phyloP scores from a whole-genome alignment of 306 rosid species.

The Inga laurina region DNA sequence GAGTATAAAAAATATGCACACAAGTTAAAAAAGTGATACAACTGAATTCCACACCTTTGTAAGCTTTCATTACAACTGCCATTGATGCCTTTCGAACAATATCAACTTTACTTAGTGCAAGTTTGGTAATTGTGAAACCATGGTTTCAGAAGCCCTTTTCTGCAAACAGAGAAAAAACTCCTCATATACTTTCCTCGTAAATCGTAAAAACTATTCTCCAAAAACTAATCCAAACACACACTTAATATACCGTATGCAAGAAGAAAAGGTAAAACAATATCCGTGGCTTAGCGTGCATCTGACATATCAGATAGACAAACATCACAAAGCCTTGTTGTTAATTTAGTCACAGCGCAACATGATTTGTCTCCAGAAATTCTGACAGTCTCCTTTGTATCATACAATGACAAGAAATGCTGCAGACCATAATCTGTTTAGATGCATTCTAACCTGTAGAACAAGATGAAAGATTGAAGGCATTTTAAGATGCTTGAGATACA shows the following conservation, averaged over 20 bases:
- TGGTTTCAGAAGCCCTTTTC: too few species aligned
- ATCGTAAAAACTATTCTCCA: too few species aligned
- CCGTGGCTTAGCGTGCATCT: constrained; percentile 85
- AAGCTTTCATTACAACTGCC: constrained; percentile 85
- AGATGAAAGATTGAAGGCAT: constrained; percentile 26
- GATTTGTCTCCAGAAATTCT: constrained; percentile 87
- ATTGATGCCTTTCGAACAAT: constrained; percentile 85
- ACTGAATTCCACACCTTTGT: constrained; percentile 72
- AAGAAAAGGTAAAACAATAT: constrained; percentile 81
- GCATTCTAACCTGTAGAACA: constrained; percentile 65
- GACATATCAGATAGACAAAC: constrained; percentile 70
- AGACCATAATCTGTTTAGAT: constrained; percentile 78
- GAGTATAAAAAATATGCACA: constrained; percentile 15
- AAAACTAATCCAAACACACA: too few species aligned
- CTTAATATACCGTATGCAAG: constrained; percentile 90
- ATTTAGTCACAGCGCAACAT: constrained; percentile 70
- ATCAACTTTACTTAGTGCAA: too few species aligned
- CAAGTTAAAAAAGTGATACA: constrained; percentile 17
- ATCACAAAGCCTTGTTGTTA: constrained; percentile 89
- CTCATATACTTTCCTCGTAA: too few species aligned
- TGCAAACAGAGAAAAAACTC: too few species aligned
- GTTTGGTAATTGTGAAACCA: too few species aligned
- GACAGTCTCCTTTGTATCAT: constrained; percentile 93
- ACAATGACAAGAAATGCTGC: constrained; percentile 91
- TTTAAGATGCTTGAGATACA: background rate